Conservation (phyloP, 2,329 filamentous ascomycete species). For the Diaporthe helianthi region DNA sequence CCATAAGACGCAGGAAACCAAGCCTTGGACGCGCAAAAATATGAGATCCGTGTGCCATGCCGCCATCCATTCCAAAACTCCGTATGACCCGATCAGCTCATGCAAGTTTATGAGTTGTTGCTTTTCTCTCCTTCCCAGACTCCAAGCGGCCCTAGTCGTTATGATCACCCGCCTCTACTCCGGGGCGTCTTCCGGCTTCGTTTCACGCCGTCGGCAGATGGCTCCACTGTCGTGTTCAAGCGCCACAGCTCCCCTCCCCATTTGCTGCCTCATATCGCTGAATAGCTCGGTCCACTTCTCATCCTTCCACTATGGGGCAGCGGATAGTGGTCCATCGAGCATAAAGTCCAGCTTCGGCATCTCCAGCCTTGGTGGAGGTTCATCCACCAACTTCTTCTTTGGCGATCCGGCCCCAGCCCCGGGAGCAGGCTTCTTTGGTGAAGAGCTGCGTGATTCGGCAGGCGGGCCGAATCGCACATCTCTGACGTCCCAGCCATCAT, state of each 20-base stretch:
- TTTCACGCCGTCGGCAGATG: not conserved
- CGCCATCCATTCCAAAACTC: conserved; percentile 1
- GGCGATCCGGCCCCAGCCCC: conserved; percentile 44
- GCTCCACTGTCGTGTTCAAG: not conserved
- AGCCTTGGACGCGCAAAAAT: conserved; percentile 9
- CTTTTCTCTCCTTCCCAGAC: conserved; percentile 19
- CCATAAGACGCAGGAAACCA: conserved; percentile 10
- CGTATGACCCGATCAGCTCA: conserved; percentile 5
- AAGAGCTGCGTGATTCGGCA: conserved; percentile 49
- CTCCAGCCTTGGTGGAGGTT: conserved; percentile 67
- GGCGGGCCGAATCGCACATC: conserved; percentile 79
- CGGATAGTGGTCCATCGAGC: conserved; percentile 40
- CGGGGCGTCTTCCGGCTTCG: not conserved
- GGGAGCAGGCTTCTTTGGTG: conserved; percentile 51
- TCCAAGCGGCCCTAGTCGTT: conserved; percentile 9
- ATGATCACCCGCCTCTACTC: not conserved
- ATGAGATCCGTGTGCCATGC: conserved; percentile 11
- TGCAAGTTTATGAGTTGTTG: conserved; percentile 14
- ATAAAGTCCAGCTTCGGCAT: conserved; percentile 63
- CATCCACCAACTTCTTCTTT: conserved; percentile 55
- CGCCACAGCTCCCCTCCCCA: not conserved
- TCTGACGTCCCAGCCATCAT: conserved; percentile 86
- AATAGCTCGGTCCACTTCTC: conserved; percentile 42
- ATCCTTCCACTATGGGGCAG: conserved; percentile 38
- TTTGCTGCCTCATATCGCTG: conserved; percentile 3